Evolutionary conservation across 768 basidiomycete genomes (phyloP), one percentile per base, ranked within the genome.

Genomic region (Podaxis sp.): DNA sequence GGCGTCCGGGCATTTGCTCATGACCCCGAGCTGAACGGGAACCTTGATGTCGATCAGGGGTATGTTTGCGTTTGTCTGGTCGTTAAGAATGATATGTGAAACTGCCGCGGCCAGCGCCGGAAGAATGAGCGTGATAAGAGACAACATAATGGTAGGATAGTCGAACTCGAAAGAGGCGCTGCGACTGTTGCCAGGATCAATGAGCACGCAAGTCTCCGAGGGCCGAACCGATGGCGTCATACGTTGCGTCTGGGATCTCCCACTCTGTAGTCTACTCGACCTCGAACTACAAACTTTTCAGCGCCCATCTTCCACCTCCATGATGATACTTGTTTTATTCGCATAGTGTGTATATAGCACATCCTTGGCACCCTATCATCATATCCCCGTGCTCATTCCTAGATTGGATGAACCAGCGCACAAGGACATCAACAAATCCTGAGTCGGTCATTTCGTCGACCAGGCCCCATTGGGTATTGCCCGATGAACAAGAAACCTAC

Each of bases 1-100:
- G 46, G 95, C 93, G 70, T 96, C 94, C 0, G 93, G 92, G 71
- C 94, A 82, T 52, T 77, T 77, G 69, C 81, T 83, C 81, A 83
- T 83, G 28, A 84, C 83, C 1, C 81, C 83, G 4, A 84, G 72
- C 59, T 80, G 77, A 8, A 84, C 79, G 24, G 79, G 77, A 42
- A 84, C 83, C 71, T 76, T 80, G 66, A 74, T 67, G 62, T 75
- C 73, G 24, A 28, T 33, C 13, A 52, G 12, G 13, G 64, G 61
- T 38, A 57, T 39, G 28, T 56, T 53, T n/a, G 61, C 33, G 5
- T 55, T 62, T 42, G 52, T 61, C 53, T 69, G 66, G 6, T 61
- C 54, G 30, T 54, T 59, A 38, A 64, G 49, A 30, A 57, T 49
- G 53, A 62, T 53, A 26, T n/a, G 57, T 42, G 57, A 51, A 44